phyloP scores from a whole-genome alignment of 306 rosid species.

The Rosa chinensis region DNA sequence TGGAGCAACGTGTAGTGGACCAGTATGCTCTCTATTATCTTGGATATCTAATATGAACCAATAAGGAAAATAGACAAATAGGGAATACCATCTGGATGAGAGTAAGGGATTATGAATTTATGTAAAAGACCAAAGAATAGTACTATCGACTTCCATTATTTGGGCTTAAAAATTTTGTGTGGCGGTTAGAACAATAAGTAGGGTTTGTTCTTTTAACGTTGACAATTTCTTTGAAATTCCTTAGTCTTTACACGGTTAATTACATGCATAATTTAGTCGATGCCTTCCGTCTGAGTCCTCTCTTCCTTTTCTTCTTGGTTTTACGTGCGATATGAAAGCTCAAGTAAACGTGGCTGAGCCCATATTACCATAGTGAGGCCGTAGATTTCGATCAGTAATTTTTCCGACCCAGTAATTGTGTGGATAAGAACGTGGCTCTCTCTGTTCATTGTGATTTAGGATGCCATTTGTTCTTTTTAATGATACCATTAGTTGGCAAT shows the following conservation, averaged over 20 bases:
- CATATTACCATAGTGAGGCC: not conserved
- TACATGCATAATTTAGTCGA: not conserved
- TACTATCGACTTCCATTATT: not conserved
- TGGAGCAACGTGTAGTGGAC: conserved; percentile 19
- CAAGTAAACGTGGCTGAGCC: not conserved
- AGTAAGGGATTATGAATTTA: not conserved
- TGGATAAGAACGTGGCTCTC: not conserved
- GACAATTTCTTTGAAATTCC: not conserved
- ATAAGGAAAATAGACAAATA: not conserved
- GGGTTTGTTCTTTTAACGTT: not conserved
- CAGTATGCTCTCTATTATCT: not conserved
- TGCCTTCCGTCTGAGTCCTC: not conserved
- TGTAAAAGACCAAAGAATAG: not conserved
- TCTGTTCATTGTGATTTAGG: not conserved
- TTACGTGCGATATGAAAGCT: not conserved
- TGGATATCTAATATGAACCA: conserved; percentile 18
- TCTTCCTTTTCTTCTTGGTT: not conserved
- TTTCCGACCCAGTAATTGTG: not conserved
- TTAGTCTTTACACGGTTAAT: not conserved
- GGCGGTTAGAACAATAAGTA: conserved; percentile 1
- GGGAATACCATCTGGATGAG: not conserved
- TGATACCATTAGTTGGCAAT: not conserved
- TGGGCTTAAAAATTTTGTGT: not conserved
- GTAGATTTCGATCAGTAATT: not conserved
- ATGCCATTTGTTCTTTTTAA: not conserved